phyloP scores from a whole-genome alignment of 345 rosid genomes.

The Acer yangbiense region DNA sequence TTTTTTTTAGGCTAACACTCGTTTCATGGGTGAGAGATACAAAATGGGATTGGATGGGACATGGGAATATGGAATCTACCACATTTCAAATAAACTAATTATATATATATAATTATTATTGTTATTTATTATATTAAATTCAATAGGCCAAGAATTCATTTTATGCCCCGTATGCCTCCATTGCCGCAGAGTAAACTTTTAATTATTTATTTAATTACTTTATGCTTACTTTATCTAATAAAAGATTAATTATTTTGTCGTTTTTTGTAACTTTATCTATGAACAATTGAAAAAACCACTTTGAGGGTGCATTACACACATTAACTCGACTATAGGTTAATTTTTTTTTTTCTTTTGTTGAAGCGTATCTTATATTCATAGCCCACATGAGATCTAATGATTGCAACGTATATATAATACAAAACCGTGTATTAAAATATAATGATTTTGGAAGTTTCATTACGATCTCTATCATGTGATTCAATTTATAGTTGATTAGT shows the following conservation, averaged over 20 bases:
- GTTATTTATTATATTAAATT: background rate
- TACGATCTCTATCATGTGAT: slow-evolving; percentile 26
- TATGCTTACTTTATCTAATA: slow-evolving; percentile 19
- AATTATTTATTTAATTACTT: background rate
- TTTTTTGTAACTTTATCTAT: slow-evolving; percentile 17
- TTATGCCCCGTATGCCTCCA: background rate
- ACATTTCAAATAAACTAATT: background rate
- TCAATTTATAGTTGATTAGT: slow-evolving; percentile 11
- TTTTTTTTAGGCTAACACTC: background rate
- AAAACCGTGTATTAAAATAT: background rate
- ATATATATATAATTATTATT: too few species aligned
- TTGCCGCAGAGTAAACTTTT: background rate
- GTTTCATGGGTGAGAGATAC: background rate
- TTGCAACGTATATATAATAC: slow-evolving; percentile 1
- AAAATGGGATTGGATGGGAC: background rate
- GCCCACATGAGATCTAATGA: slow-evolving; percentile 37
- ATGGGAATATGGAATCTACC: slow-evolving; percentile 4
- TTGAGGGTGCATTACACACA: slow-evolving; percentile 22
- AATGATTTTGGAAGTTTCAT: slow-evolving; percentile 26
- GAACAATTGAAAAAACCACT: slow-evolving; percentile 17
- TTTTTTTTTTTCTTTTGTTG: slow-evolving; percentile 5
- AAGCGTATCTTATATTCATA: slow-evolving; percentile 22
- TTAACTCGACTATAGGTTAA: slow-evolving; percentile 10
- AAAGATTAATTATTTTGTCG: background rate
- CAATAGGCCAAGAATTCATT: background rate